phyloP scores from a whole-genome alignment of 148 eudicot species.

The Gaultheria prostrata region DNA sequence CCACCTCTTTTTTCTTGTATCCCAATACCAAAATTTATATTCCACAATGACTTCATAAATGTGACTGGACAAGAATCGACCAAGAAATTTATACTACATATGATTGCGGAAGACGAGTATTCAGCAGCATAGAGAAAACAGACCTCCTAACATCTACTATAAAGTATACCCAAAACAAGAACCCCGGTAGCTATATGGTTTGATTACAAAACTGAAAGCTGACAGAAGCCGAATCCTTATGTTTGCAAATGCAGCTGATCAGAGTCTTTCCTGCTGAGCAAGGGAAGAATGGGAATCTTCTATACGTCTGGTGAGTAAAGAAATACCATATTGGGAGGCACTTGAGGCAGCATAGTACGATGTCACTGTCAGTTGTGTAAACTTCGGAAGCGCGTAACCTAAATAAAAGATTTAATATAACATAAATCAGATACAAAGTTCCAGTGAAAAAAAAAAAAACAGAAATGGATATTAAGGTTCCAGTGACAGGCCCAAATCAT shows the following conservation, averaged over 20 bases:
- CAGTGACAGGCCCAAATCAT: neutral
- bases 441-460: neutral
- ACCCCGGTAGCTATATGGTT: neutral
- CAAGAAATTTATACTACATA: neutral
- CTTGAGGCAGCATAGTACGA: slow-evolving; percentile 88
- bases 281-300: slow-evolving; percentile 66
- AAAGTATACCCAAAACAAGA: neutral
- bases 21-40: neutral
- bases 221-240: slow-evolving; percentile 14
- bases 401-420: neutral
- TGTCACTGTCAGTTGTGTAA: slow-evolving; percentile 74
- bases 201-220: slow-evolving; percentile 16
- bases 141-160: neutral
- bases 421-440: neutral
- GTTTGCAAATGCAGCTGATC: slow-evolving; percentile 27
- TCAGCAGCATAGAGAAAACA: neutral
- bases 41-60: neutral
- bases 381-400: slow-evolving; percentile 77
- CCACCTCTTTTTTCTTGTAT: neutral
- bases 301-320: slow-evolving; percentile 67
- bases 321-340: slow-evolving; percentile 76
- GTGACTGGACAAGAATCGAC: neutral
- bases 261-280: slow-evolving; percentile 39
- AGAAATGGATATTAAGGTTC: neutral
- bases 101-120: neutral